Conservation (phyloP, 306 rosid species). For the Prunus padus region DNA sequence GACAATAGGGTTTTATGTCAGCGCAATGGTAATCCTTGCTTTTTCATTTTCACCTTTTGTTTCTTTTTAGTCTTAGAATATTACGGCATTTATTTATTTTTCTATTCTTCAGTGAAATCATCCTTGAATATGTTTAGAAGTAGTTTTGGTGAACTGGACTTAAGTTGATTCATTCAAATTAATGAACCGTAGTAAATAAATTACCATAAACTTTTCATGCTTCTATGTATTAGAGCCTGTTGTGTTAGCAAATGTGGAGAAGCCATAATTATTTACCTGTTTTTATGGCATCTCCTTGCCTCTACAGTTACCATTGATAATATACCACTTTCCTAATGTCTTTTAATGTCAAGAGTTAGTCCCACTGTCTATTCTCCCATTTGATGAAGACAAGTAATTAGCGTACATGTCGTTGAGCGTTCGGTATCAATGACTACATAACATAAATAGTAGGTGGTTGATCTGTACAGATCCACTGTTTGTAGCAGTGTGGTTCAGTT, state of each 20-base stretch:
- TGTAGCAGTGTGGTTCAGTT: not conserved
- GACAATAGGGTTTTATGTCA: slow-evolving; percentile 80
- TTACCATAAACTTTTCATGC: not conserved
- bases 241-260: not conserved
- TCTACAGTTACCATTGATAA: no score
- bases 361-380: not conserved
- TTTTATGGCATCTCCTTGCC: not conserved
- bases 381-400: not conserved
- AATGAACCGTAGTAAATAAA: not conserved
- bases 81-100: not conserved
- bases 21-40: slow-evolving; percentile 70
- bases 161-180: slow-evolving; percentile 3
- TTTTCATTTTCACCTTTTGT: not conserved
- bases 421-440: not conserved
- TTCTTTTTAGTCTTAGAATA: not conserved
- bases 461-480: not conserved
- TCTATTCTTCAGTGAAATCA: not conserved
- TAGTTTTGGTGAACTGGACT: not conserved
- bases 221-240: not conserved
- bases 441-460: not conserved
- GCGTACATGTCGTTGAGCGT: not conserved
- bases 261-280: no score
- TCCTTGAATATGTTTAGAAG: not conserved
- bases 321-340: no score
- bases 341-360: not conserved